Evolutionary conservation across 768 basidiomycete species (phyloP).

Genomic region (Rhodotorula graminis): DNA sequence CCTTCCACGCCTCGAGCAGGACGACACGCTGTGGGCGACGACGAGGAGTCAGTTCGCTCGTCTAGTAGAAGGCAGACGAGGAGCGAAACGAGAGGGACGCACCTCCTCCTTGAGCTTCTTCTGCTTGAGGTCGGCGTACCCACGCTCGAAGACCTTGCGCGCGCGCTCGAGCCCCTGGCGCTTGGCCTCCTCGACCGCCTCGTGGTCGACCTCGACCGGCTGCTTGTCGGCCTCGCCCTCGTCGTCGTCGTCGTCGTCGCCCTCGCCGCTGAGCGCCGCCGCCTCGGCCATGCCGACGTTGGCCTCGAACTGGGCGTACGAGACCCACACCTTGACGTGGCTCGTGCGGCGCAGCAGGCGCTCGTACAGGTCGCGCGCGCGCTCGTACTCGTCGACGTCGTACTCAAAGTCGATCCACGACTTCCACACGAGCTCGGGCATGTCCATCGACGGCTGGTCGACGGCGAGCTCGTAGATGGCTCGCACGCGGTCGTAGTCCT

Average conservation of each 20-base stretch:
- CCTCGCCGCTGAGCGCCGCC: slow-evolving; percentile 49
- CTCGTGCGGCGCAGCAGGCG: slow-evolving; percentile 76
- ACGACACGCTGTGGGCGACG: slow-evolving; percentile 65
- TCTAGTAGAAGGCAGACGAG: too few relatives aligned
- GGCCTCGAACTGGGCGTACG: slow-evolving; percentile 87
- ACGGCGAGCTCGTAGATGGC: slow-evolving; percentile 91
- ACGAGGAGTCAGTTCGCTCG: not conserved
- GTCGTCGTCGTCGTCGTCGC: slow-evolving; percentile 69
- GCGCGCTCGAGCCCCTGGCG: slow-evolving; percentile 52
- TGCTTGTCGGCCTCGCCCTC: slow-evolving; percentile 52
- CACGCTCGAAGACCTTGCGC: slow-evolving; percentile 74
- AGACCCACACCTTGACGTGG: slow-evolving; percentile 96
- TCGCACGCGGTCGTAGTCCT: slow-evolving; percentile 80
- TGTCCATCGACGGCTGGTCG: slow-evolving; percentile 74
- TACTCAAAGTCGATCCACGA: slow-evolving; percentile 96
- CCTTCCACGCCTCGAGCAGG: slow-evolving; percentile 89
- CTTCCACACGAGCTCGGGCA: slow-evolving; percentile 92
- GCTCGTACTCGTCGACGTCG: slow-evolving; percentile 84
- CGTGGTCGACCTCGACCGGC: slow-evolving; percentile 31
- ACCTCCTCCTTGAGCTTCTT: slow-evolving; percentile 85
- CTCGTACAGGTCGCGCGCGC: slow-evolving; percentile 80
- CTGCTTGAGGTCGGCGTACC: slow-evolving; percentile 76
- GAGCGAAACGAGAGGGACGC: slow-evolving; percentile 37
- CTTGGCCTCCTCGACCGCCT: slow-evolving; percentile 41
- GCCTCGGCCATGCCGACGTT: slow-evolving; percentile 42